phyloP scores from a whole-genome alignment of 1,139 yeast species.

The Kodamaea sp. region DNA sequence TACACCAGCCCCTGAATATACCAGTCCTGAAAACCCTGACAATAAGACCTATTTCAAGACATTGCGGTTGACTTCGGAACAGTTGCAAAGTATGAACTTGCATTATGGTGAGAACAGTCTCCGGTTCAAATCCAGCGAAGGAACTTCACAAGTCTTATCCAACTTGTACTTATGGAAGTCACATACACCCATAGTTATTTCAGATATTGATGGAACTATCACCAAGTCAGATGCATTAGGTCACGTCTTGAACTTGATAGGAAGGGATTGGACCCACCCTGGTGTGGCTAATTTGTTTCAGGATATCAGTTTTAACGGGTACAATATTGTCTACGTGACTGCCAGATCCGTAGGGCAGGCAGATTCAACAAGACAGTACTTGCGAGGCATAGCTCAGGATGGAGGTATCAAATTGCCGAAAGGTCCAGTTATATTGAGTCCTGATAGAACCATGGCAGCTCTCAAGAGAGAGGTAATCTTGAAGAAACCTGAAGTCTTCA shows the following conservation, averaged over 20 bases:
- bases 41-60: constrained; percentile 72
- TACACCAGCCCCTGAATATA: background rate
- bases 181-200: constrained; percentile 85
- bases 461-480: constrained; percentile 85
- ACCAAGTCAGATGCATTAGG: constrained; percentile 98
- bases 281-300: constrained; percentile 92
- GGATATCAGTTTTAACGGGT: constrained; percentile 85
- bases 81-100: constrained; percentile 70
- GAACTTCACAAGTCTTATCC: constrained; percentile 74
- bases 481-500: constrained; percentile 95
- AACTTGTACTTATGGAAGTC: constrained; percentile 83
- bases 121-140: constrained; percentile 76
- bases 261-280: constrained; percentile 97
- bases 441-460: constrained; percentile 97
- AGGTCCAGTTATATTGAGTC: constrained; percentile 95
- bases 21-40: constrained; percentile 7
- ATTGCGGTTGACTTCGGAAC: constrained; percentile 87
- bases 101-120: constrained; percentile 79
- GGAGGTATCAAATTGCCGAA: constrained; percentile 70
- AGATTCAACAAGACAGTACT: constrained; percentile 84
- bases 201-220: constrained; percentile 98
- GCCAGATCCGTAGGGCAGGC: constrained; percentile 97
- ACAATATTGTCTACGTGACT: constrained; percentile 88
- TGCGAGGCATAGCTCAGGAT: constrained; percentile 73
- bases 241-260: constrained; percentile 89